Evolutionary conservation across 2,329 filamentous ascomycete species (phyloP), one percentile per base, ranked within the genome.

Genomic region (Fusarium veterinarium): DNA sequence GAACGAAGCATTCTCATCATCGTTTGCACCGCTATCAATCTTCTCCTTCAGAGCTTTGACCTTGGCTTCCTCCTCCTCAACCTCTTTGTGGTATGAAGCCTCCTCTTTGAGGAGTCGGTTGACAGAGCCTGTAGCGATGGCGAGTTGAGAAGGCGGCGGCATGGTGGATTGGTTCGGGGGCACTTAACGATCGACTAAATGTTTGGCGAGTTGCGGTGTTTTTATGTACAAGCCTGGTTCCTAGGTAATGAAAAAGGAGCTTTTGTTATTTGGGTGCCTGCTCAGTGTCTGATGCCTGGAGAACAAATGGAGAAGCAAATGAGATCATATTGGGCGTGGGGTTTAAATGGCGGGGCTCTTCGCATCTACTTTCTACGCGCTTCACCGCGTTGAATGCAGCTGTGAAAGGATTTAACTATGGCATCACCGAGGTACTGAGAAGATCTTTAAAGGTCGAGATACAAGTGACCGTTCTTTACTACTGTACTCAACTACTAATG

Each of bases 61-160:
- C 63, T 92, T 90, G 69, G 88, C 87, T 76, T 93, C 87, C 80
- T 98, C 95, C 73, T 91, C 86, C 72, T 88, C 85, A 25, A 95
- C 88, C 82, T 99, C 96, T 80, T 92, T 92, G 86, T 95, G 92
- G 84, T 99, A 98, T 77, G 92, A 95, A 42, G 89, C 86, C 82
- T 98, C 94, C 83, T 99, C 96, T 83, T 97, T 98, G 74, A 97
- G 90, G 52, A 98, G 89, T 66, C 96, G 94, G 77, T 89, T 87
- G 75, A 98, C 90, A 25, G 94, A 91, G 69, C 91, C 90, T 30
- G 93, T 96, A 48, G 92, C 91, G 79, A 98, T 96, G 77, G 90
- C 83, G 80, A 98, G 90, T 75, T 91, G 88, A 2, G 91, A 91
- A 48, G 93, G 93, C 37, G 94, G 88, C 7, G 93, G 88, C 95